Percentiles rank a stretch among this genome's conserved stretches.
These are phyloP conservation scores for Davidsoniella australis DNA, from an alignment of 2,329 filamentous ascomycete species.

Conservation along the genomic window DNA sequence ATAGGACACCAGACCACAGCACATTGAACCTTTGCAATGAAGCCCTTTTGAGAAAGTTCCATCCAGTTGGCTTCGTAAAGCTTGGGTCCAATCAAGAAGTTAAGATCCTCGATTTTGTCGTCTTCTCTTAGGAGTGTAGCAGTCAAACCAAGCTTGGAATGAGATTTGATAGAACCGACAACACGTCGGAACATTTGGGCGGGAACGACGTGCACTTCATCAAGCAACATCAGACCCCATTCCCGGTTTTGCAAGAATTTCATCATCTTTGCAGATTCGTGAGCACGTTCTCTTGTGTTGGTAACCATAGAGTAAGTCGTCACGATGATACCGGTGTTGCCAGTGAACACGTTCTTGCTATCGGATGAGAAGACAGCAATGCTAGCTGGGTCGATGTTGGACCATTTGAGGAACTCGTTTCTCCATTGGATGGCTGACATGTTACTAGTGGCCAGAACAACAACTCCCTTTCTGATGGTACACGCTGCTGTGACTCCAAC, in stretches of 20 bases:
- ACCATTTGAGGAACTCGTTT: slow-evolving; percentile 95
- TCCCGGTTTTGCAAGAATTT: slow-evolving; percentile 75
- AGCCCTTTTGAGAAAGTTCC: slow-evolving; percentile 89
- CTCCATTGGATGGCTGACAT: slow-evolving; percentile 98
- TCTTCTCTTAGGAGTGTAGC: slow-evolving; percentile 90
- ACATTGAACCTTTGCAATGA: slow-evolving; percentile 93
- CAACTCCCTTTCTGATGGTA: slow-evolving; percentile 91
- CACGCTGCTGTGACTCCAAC: slow-evolving; percentile 97
- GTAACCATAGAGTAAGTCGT: slow-evolving; percentile 99
- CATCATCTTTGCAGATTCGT: slow-evolving; percentile 97
- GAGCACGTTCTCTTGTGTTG: slow-evolving; percentile 66
- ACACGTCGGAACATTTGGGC: slow-evolving; percentile 93
- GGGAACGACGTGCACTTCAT: slow-evolving; percentile 95
- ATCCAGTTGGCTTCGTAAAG: slow-evolving; percentile 99
- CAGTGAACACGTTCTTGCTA: slow-evolving; percentile 69
- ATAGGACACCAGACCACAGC: slow-evolving; percentile 99
- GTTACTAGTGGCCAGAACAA: slow-evolving; percentile 88
- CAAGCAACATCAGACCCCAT: slow-evolving; percentile 93
- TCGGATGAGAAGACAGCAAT: slow-evolving; percentile 92
- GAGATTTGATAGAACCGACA: slow-evolving; percentile 80
- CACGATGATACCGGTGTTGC: slow-evolving; percentile 89
- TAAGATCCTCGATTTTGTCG: slow-evolving; percentile 93
- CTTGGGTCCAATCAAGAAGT: slow-evolving; percentile 94
- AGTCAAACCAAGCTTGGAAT: slow-evolving; percentile 87
- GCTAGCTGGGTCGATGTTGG: slow-evolving; percentile 80